Base-by-base conservation (phyloP, 768 basidiomycete species). In the Phlebiopsis flavidoalba region DNA sequence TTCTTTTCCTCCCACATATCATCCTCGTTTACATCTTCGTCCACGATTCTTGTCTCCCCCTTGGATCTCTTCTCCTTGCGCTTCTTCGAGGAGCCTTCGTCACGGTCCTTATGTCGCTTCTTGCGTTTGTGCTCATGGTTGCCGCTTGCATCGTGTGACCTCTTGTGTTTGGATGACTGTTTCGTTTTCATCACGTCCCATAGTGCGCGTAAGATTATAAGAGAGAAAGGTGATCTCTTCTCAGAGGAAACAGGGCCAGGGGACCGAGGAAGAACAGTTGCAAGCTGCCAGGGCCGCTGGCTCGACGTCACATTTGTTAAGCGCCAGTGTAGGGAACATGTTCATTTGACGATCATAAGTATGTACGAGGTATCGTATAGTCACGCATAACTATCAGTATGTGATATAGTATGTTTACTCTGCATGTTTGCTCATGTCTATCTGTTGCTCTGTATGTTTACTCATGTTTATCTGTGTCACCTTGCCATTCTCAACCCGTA, bases 1-100 rank as follows among this genome's bases (percentile, higher is more conserved):
- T 91, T 91, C 78, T 91, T 93, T 76, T 94, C 94, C 22, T 87
- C 81, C 93, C 93, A 95, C 76, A 92, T 82, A 58, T 86, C 86
- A 17, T 87, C 85, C 69, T 85, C 87, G 62, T 84, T 77, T 15
- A 81, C 79, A 68, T 94, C 88, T 66, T 93, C 90, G 69, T 92
- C 92, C 0, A 82, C 76, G 36, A 84, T 77, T 8, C 71, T 69
- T 26, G 88, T 70, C 31, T 68, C 70, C 54, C 75, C 79, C 60
- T 75, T 75, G 57, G 68, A 71, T 65, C 69, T 73, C 69, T 86
- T 87, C 73, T 82, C 74, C 64, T 77, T 80, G 60, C 72, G 76
- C 49, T 81, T 37, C 19, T 40, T 56, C 21, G 36, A 21, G 8
- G 48, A 35, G 67, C 65, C 65, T 24, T 71, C 70, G 26, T 73